A percentile compares a stretch with the other conserved stretches of the same genome.
Evolutionary conservation across 495 filamentous ascomycete species (phyloP).

Genomic region (Talaromyces stipitatus): DNA sequence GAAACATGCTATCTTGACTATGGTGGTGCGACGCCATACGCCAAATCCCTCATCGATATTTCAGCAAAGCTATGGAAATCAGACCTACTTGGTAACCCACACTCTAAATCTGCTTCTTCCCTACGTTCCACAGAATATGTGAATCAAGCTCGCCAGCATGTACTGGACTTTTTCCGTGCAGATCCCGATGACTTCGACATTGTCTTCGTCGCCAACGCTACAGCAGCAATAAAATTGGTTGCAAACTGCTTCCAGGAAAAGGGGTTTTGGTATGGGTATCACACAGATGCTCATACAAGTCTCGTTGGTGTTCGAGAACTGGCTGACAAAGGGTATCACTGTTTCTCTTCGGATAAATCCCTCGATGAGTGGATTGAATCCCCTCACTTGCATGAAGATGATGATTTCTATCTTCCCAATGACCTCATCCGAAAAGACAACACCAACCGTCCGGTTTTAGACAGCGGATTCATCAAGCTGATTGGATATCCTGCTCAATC

Average conservation of each 20-base stretch:
- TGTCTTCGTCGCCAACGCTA: slow-evolving; percentile 62
- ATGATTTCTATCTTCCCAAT: slow-evolving; percentile 11
- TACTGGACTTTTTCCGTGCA: slow-evolving; percentile 56
- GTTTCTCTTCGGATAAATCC: slow-evolving; percentile 57
- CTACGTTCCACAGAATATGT: slow-evolving; percentile 52
- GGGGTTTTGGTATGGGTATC: slow-evolving; percentile 66
- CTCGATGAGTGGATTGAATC: slow-evolving; percentile 56
- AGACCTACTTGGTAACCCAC: slow-evolving; percentile 67
- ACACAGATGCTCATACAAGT: slow-evolving; percentile 67
- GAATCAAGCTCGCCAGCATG: slow-evolving; percentile 48
- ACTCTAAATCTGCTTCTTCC: slow-evolving; percentile 62
- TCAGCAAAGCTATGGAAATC: slow-evolving; percentile 50
- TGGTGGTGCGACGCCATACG: slow-evolving; percentile 65
- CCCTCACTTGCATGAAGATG: not conserved
- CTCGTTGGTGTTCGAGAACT: slow-evolving; percentile 63
- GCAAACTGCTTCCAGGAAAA: slow-evolving; percentile 50
- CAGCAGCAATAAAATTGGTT: slow-evolving; percentile 63
- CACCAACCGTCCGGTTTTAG: not conserved
- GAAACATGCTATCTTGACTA: slow-evolving; percentile 62
- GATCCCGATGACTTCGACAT: slow-evolving; percentile 57
- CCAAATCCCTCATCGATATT: slow-evolving; percentile 50
- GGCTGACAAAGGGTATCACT: slow-evolving; percentile 44
- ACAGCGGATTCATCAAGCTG: slow-evolving; percentile 35
- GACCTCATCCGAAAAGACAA: slow-evolving; percentile 7
- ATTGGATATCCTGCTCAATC: slow-evolving; percentile 76